Evolutionary conservation across 257 asterid species (phyloP), one percentile per base, ranked within the genome.

Genomic region (Solanum habrochaites): DNA sequence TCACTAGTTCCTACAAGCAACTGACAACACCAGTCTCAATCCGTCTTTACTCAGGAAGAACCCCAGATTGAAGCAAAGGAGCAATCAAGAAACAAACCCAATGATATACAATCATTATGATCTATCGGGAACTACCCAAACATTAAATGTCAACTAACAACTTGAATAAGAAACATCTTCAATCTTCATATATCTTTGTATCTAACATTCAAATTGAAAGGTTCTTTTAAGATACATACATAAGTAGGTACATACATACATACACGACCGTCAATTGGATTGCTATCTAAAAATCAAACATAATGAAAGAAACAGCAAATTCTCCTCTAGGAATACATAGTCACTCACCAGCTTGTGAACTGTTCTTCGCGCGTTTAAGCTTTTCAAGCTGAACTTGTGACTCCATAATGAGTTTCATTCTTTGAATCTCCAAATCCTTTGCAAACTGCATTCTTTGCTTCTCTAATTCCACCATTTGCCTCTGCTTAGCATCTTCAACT

Each of bases 391-490:
- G 94, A 78, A 94, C 89, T 88, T 94, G 98, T 31, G 97, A 92
- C 64, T 95, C 97, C 96, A 93, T 90, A 89, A 92, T 91, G 12
- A 93, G 89, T 86, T 94, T 93, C 98, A 95, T 94, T 87, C 97
- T 94, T 90, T 93, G 98, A 85, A 94, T 90, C 94, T 96, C 99
- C 90, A 96, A 90, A 90, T 96, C 99, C 89, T 92, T 93, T 1
- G 97, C 93, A 85, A 95, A 95, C 83, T 94, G 95, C 95, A 94
- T 94, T 88, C 97, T 91, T 74, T 96, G 95, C 88, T 94, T 96
- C 94, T 96, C 99, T 90, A 94, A 82, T 86, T 96, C 99, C 94
- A 95, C 92, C 93, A 96, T 89, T 88, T 93, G 98, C 89, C 93
- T 86, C 93, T 94, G 98, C 83, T 96, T 96, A 35, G 93, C 94